Percentiles rank a stretch among this genome's conserved stretches.
Evolutionary conservation across 805 yeast species (phyloP).

Genomic region (Saturnispora ahearnii): DNA sequence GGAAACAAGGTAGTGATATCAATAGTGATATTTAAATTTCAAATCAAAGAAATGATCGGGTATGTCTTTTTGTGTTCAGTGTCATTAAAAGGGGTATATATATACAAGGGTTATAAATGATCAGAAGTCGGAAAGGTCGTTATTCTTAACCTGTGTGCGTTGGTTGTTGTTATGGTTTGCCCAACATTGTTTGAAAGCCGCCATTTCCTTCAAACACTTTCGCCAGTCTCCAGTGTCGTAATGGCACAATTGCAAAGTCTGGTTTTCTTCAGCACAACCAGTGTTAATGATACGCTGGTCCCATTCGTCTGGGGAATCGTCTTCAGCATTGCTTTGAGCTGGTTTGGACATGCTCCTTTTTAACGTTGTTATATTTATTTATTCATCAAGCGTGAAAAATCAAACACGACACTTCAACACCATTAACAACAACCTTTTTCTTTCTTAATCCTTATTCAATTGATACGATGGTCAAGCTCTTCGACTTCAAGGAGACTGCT

Average conservation of each 20-base stretch:
- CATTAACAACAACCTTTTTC: constrained; percentile 11
- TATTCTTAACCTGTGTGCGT: constrained; percentile 32
- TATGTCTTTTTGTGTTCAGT: background rate
- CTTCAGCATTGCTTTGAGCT: constrained; percentile 25
- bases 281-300: constrained; percentile 64
- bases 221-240: constrained; percentile 83
- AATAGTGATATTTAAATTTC: background rate
- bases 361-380: background rate
- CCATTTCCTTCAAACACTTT: constrained; percentile 53
- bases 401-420: constrained; percentile 7
- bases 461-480: constrained; percentile 61
- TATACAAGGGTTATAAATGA: background rate
- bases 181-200: constrained; percentile 37
- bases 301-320: constrained; percentile 69
- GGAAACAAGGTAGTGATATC: background rate
- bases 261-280: constrained; percentile 69
- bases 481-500: constrained; percentile 77
- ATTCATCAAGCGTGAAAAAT: background rate
- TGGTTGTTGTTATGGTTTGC: constrained; percentile 29
- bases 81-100: background rate
- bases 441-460: background rate
- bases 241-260: constrained; percentile 64
- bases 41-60: background rate
- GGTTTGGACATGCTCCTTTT: background rate
- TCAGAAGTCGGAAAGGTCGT: constrained; percentile 20